Conservation (phyloP, 805 yeast species). For the Saturnispora dispora region DNA sequence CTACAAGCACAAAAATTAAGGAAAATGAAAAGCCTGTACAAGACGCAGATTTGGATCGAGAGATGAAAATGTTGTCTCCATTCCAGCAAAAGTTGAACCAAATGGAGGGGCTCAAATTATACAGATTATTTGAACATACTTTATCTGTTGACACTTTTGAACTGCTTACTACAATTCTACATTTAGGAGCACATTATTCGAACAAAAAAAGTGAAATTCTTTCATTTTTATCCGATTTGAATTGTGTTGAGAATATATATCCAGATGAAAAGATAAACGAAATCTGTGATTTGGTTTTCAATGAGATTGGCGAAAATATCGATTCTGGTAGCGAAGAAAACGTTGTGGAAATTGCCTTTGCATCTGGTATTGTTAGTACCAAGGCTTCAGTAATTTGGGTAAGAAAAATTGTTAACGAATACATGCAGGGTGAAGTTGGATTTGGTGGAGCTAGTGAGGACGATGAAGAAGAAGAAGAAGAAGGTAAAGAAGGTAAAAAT, state of each 20-base stretch:
- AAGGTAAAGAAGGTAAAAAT: background rate
- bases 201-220: constrained; percentile 15
- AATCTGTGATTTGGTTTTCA: constrained; percentile 18
- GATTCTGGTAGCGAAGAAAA: constrained; percentile 7
- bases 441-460: constrained; percentile 13
- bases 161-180: constrained; percentile 14
- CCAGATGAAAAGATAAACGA: constrained; percentile 9
- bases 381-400: constrained; percentile 2
- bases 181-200: constrained; percentile 16
- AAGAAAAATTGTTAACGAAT: constrained; percentile 7
- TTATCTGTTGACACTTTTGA: constrained; percentile 9
- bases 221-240: constrained; percentile 18
- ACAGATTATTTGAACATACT: constrained; percentile 6
- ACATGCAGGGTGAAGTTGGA: constrained; percentile 31
- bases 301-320: constrained; percentile 6
- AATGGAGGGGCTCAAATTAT: constrained; percentile 5
- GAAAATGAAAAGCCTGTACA: background rate
- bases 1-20: background rate
- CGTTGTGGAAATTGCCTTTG: constrained; percentile 8
- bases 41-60: background rate
- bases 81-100: background rate
- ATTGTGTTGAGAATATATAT: constrained; percentile 14
- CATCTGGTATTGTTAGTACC: constrained; percentile 4
- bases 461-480: background rate
- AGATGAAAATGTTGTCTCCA: background rate